A percentile compares a stretch with the other conserved stretches of the same genome.
Conservation (phyloP, 208 protist genomes). For the Leishmania turanica region DNA sequence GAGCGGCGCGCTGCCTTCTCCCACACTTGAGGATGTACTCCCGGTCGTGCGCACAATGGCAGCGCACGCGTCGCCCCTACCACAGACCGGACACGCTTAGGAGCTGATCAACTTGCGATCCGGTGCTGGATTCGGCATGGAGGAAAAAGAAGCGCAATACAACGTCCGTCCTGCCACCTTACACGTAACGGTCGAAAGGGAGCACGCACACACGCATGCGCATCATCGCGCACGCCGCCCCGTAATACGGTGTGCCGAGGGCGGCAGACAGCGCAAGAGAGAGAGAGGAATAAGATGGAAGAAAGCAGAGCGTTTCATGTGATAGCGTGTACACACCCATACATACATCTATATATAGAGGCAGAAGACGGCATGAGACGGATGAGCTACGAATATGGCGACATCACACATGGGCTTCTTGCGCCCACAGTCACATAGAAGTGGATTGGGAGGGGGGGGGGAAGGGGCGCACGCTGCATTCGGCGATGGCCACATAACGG, state of each 20-base stretch:
- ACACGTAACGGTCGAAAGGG: background rate
- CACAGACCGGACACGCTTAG: background rate
- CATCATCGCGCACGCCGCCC: background rate
- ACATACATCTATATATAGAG: too few relatives aligned
- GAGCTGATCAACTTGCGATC: too few relatives aligned
- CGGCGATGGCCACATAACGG: background rate
- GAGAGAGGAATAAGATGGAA: background rate
- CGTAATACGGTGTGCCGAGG: background rate
- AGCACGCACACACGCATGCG: background rate
- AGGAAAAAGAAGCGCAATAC: background rate
- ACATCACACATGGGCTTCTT: background rate
- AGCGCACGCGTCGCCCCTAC: background rate
- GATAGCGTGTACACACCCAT: background rate
- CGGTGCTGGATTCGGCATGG: background rate
- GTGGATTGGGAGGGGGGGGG: background rate
- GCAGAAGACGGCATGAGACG: background rate
- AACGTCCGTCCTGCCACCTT: background rate
- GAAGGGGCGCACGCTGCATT: background rate
- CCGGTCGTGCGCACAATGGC: too few relatives aligned
- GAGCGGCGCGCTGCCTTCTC: background rate
- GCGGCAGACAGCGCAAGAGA: background rate
- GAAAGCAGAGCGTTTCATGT: background rate
- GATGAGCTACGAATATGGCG: background rate
- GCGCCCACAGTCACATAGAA: too few relatives aligned
- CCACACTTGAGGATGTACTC: background rate